A percentile compares a stretch with the other conserved stretches of the same genome.
Evolutionary conservation across 805 yeast species (phyloP).

Genomic region (Jamesozyma piceae): DNA sequence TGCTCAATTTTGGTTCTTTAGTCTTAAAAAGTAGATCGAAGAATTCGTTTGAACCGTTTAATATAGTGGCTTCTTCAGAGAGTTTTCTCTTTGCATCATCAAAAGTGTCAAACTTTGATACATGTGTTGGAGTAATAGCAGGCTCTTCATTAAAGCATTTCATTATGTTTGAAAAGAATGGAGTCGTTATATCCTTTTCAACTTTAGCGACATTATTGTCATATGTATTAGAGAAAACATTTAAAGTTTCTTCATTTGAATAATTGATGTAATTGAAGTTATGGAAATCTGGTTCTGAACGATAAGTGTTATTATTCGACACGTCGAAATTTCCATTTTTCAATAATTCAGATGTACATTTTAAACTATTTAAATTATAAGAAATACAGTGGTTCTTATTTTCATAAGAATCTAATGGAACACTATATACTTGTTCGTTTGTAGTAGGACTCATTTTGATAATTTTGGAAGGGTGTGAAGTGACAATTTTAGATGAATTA

Average conservation of each 20-base stretch:
- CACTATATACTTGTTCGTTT: background rate
- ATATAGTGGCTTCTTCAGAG: background rate
- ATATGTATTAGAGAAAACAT: background rate
- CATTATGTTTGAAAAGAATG: background rate
- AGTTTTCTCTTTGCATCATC: background rate
- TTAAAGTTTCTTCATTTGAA: background rate
- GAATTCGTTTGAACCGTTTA: background rate
- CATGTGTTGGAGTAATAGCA: background rate
- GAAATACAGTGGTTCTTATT: background rate
- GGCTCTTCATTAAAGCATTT: background rate
- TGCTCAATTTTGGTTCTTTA: background rate
- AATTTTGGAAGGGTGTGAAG: too few species aligned
- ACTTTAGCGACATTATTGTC: too few species aligned
- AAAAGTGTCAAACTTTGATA: background rate
- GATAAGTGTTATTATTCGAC: background rate
- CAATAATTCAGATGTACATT: background rate
- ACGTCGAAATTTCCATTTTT: background rate
- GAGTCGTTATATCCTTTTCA: background rate
- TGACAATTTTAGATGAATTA: too few species aligned
- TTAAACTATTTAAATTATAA: background rate
- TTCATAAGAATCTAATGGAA: background rate
- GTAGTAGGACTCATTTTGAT: background rate
- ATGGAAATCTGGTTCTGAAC: background rate
- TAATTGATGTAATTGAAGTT: background rate
- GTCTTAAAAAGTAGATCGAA: background rate